Evolutionary conservation across 169 alveolate genomes (phyloP), one percentile per base, ranked within the genome.

Genomic region (Eimeria sp.): DNA sequence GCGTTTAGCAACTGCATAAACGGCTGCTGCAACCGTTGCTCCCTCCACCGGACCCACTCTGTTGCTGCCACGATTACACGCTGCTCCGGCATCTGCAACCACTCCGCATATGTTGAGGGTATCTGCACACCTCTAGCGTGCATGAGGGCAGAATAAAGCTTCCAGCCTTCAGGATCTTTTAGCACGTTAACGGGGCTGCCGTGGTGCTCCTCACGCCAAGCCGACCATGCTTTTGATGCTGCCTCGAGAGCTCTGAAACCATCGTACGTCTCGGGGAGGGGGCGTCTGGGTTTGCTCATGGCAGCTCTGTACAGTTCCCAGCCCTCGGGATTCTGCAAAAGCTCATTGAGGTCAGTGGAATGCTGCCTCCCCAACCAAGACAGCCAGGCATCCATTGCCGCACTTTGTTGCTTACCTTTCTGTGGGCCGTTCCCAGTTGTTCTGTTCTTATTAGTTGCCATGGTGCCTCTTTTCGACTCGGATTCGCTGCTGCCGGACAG

Each of bases 131-230:
- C 95, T 54, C 73, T 90, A 57, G 86, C 87, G 22, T 57, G 58
- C 89, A 72, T 90, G 67, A 70, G 87, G 49, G 95, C 89, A 22
- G 63, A 72, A 67, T 72, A 90, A 3, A 78, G 89, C 89, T 76
- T 57, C 95, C 95, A 90, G 9, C 95, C 95, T 11, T 57, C 95
- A 58, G 88, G 27, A 80, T 63, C 91, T 65, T 75, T 67, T 72
- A 92, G 25, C 51, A 92, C 95, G 5, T 25, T 83, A 27, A 83
- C 84, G 40, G 82, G 91, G 70, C 34, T 76, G n/a, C 95, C 95
- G 67, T 58, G 88, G 91, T 92, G 95, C 57, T 76, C 86, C 84
- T 92, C 89, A 45, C 95, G 95, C 95, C 95, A 92, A 40, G 95
- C 88, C 18, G 95, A 43, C 95, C 95, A 92, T 5, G 80, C 89